phyloP scores from a whole-genome alignment of 129 eudicot genomes.

The Oenanthe sinensis region DNA sequence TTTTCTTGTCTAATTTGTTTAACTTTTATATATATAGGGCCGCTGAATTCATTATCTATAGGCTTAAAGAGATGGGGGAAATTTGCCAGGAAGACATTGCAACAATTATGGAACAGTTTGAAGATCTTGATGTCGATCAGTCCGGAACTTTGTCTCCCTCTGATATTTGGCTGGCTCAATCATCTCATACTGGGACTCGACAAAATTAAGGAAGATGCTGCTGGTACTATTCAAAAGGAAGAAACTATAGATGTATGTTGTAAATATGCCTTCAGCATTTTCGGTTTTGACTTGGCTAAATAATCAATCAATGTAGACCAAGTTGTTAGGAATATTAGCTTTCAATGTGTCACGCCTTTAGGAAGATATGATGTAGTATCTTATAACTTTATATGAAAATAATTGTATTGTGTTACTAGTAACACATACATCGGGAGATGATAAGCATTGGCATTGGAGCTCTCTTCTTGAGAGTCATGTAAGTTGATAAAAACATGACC shows the following conservation, averaged over 20 bases:
- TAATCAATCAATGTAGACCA: background rate
- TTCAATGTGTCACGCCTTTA: background rate
- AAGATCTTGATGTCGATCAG: conserved; percentile 71
- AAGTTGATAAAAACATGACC: background rate
- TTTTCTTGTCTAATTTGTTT: conserved; percentile 2
- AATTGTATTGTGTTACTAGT: background rate
- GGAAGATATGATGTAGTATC: background rate
- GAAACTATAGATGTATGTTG: background rate
- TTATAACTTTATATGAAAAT: background rate
- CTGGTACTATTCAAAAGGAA: background rate
- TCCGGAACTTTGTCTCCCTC: conserved; percentile 72
- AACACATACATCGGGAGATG: background rate
- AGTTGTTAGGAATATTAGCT: background rate
- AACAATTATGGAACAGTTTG: conserved; percentile 70
- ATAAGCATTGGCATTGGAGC: background rate
- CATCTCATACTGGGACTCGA: conserved; percentile 20
- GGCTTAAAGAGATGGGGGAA: conserved; percentile 97
- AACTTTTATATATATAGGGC: conserved; percentile 35
- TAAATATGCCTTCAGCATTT: background rate
- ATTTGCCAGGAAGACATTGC: conserved; percentile 69
- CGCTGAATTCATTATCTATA: conserved; percentile 71
- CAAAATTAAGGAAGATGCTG: background rate
- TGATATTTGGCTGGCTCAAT: conserved; percentile 64
- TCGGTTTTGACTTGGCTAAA: background rate
- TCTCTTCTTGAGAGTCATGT: background rate